Base-by-base conservation (phyloP, 2,329 filamentous ascomycete genomes). In the Diaporthe citriasiana region DNA sequence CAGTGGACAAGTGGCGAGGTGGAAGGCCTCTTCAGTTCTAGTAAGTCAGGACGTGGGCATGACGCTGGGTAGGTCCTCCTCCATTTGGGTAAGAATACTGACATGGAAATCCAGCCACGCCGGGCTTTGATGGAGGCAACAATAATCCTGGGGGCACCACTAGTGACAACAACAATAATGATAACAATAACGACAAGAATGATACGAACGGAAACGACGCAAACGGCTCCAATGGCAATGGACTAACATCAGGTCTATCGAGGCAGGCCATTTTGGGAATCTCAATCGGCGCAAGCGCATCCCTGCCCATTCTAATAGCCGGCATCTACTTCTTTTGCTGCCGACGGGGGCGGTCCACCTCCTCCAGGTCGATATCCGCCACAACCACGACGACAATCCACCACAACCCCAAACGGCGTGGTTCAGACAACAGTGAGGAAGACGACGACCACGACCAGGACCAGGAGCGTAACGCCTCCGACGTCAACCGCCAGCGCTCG, bases 1-100 rank as follows among this genome's bases (percentile, higher is more conserved):
- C 63, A 68, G 27, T 68, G 63, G 63, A 22, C 63, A 19, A 68
- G 47, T 68, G 63, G 9, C 12, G 63, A 68, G 33, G 45, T 68
- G 30, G 5, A 53, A 51, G 5, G n/a, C 33, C 38, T 68, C 3
- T 68, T 68, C 63, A 68, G 30, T 40, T 27, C 30, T 13, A 25
- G 63, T 68, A n/a, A 40, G 63, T 53, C 8, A 12, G 15, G 9
- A 30, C n/a, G 13, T 40, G 4, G 5, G 33, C 33, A 40, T 27
- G n/a, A 15, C 4, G 0, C 15, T 27, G n/a, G 5, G 19, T 4
- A 40, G 2, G 7, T 30, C 7, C 13, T 30, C 5, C 15, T 25
- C 7, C 47, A 53, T 22, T 25, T 13, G 13, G n/a, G 33, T 17
- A n/a, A 27, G 19, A 27, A 8, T 27, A 51, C 47, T 68, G 33